Percentiles rank a stretch among this genome's conserved stretches.
phyloP scores from a whole-genome alignment of 306 rosid species.

The Echinosophora koreensis region DNA sequence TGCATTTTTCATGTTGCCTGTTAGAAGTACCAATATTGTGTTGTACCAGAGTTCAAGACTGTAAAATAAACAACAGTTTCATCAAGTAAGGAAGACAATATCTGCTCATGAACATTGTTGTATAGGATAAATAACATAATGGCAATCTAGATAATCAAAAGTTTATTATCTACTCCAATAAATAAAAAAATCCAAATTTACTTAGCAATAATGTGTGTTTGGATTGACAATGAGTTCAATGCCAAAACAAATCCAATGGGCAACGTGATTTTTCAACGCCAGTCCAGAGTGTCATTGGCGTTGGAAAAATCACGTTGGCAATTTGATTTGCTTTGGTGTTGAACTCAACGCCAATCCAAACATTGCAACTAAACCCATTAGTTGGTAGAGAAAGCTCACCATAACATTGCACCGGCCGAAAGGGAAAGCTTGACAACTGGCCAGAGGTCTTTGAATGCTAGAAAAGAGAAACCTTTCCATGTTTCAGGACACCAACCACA shows the following conservation, averaged over 20 bases:
- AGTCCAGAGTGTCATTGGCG: no score
- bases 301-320: no score
- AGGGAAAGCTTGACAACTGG: conserved; percentile 64
- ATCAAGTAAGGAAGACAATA: conserved; percentile 31
- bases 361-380: neutral
- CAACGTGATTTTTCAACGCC: no score
- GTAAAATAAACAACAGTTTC: neutral
- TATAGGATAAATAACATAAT: neutral
- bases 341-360: no score
- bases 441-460: conserved; percentile 62
- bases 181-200: neutral
- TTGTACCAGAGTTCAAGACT: conserved; percentile 70
- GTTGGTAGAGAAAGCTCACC: conserved; percentile 45
- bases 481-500: conserved; percentile 64
- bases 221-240: no score
- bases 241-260: no score
- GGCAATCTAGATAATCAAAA: neutral
- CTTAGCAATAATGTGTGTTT: no score
- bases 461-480: conserved; percentile 55
- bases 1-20: conserved; percentile 61
- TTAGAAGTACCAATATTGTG: conserved; percentile 55
- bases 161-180: neutral
- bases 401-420: conserved; percentile 61
- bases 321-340: no score
- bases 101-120: neutral